Conservation (phyloP, 2,329 filamentous ascomycete species). For the Thelonectria olida region DNA sequence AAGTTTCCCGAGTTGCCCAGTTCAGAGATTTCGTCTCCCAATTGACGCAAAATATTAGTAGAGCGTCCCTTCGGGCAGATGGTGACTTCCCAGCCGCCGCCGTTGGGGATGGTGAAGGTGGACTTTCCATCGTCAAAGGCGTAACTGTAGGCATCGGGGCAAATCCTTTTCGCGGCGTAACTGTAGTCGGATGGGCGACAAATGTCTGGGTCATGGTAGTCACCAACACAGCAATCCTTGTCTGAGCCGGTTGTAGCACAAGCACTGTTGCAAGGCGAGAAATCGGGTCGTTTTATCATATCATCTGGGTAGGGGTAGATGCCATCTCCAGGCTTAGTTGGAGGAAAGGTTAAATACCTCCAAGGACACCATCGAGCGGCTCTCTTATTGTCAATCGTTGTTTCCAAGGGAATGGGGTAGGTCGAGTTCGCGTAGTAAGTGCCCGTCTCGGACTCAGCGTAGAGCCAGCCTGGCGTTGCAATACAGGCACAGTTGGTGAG, state of each 20-base stretch:
- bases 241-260: constrained; percentile 75
- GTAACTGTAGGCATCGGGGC: constrained; percentile 86
- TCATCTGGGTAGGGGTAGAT: constrained; percentile 85
- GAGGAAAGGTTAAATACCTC: constrained; percentile 75
- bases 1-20: constrained; percentile 55
- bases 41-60: constrained; percentile 65
- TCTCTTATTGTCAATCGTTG: constrained; percentile 62
- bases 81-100: constrained; percentile 80
- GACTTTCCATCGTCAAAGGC: constrained; percentile 69
- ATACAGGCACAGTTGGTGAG: constrained; percentile 81
- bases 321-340: constrained; percentile 75
- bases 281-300: constrained; percentile 73
- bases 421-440: constrained; percentile 70
- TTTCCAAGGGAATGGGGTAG: constrained; percentile 75
- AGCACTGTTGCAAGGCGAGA: constrained; percentile 81
- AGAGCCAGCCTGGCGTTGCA: constrained; percentile 71
- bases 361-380: constrained; percentile 81
- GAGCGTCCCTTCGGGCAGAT: constrained; percentile 76
- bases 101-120: constrained; percentile 70
- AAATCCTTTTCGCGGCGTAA: constrained; percentile 75
- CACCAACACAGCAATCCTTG: constrained; percentile 79
- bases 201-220: constrained; percentile 68
- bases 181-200: constrained; percentile 77
- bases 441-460: constrained; percentile 63
- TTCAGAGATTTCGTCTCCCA: constrained; percentile 58